Conservation (phyloP, 2,329 filamentous ascomycete species). For the Apiospora marii region DNA sequence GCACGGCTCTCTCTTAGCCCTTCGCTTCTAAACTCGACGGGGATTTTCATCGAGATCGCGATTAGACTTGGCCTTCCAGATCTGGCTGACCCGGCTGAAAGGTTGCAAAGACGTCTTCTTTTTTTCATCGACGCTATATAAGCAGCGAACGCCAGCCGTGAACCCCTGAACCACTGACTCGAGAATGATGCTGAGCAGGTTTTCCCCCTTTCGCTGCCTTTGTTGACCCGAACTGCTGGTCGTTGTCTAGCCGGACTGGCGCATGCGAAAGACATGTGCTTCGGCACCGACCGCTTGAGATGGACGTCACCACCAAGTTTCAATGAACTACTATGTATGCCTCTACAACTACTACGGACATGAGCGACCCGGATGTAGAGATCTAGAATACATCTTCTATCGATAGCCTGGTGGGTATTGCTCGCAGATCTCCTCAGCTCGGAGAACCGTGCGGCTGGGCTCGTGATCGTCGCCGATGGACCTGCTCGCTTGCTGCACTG, state of each 20-base stretch:
- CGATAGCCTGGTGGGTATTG: background rate
- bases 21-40: background rate
- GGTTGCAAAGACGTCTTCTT: background rate
- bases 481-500: background rate
- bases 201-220: background rate
- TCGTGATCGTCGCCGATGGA: background rate
- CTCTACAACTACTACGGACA: background rate
- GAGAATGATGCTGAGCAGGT: background rate
- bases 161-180: conserved; percentile 7
- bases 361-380: background rate
- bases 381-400: background rate
- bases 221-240: background rate
- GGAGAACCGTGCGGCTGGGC: background rate
- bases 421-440: background rate
- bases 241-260: background rate
- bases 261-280: background rate
- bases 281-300: background rate
- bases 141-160: background rate
- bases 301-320: background rate
- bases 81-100: background rate
- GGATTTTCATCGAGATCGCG: background rate
- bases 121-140: background rate
- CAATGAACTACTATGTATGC: background rate
- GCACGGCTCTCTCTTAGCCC: background rate
- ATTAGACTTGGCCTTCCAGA: background rate